Base-by-base conservation (phyloP, 1,139 yeast genomes). In the Suhomyces bokatorum region DNA sequence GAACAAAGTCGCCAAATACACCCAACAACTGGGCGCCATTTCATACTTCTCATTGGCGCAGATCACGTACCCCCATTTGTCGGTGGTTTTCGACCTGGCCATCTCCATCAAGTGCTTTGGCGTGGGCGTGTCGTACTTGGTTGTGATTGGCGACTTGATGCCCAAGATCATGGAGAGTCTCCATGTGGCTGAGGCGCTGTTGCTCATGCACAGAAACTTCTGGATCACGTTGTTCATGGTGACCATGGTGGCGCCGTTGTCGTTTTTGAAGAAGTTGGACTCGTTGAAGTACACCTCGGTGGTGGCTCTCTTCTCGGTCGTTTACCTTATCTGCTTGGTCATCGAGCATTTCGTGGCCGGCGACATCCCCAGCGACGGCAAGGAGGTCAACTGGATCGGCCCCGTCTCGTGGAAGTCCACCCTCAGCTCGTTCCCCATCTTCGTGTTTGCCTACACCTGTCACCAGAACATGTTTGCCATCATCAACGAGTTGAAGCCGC, bases 381-480 rank as follows among this genome's bases (percentile, higher is more conserved):
- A 55, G 16, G 51, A 55, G 9, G 50, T 70, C 22, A 66, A 63
- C 40, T 60, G 63, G 57, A 36, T 64, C 30, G 78, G 78, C 6
- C 78, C 78, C 0, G 55, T 67, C 17, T 69, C 75, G 13, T 48
- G 66, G 52, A 63, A 60, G 42, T 57, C 62, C 17, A 73, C 78
- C 6, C 58, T 74, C 44, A 54, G 67, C 26, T 69, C 96, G 5
- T 81, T 93, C 57, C 95, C 97, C n/a, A 86, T 93, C 53, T 81
- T 93, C 46, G 87, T 93, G 14, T 89, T 95, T 69, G 98, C 98
- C 3, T 95, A 82, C 64, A 91, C 98, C 0, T 95, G 98, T 50
- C 95, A 93, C 53, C 97, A 93, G 69, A 93, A 85, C 60, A 86
- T 93, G 83, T 91, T 87, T 64, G 85, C 96, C 9, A 87, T 91